Percentiles rank a stretch among this genome's conserved stretches.
phyloP scores from a whole-genome alignment of 1,284 basidiomycete species.

The Melampsora medusae region DNA sequence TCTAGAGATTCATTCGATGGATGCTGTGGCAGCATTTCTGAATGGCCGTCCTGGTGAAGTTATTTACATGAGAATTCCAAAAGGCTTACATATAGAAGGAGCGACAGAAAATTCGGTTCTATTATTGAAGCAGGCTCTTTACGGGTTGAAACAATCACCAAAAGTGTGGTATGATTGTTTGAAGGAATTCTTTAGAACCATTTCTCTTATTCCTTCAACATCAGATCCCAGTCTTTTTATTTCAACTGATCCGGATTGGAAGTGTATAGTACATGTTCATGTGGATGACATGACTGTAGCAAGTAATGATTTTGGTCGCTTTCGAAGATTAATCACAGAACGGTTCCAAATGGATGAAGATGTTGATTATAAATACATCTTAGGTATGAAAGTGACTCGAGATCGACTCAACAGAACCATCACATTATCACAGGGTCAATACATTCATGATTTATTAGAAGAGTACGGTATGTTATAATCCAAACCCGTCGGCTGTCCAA shows the following conservation, averaged over 20 bases:
- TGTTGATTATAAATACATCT: not conserved
- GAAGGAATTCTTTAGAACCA: not conserved
- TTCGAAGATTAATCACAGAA: not conserved
- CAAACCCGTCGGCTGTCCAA: not conserved
- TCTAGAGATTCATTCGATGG: no score
- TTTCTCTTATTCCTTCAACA: not conserved
- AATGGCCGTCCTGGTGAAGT: not conserved
- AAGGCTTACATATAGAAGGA: not conserved
- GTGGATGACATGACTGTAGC: not conserved
- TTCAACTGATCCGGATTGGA: not conserved
- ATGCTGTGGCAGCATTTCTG: no score
- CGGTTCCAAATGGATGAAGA: not conserved
- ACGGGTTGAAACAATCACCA: conserved; percentile 27
- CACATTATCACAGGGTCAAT: not conserved
- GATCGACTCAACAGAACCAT: not conserved
- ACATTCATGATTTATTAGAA: not conserved
- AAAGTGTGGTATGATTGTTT: not conserved
- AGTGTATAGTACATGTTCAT: not conserved
- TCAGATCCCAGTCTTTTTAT: not conserved
- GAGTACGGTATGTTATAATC: not conserved
- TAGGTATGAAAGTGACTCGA: not conserved
- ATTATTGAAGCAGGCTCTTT: conserved; percentile 20
- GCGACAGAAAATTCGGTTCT: not conserved
- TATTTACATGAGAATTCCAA: not conserved
- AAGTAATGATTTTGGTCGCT: not conserved